Evolutionary conservation across 768 basidiomycete species (phyloP), one percentile per base, ranked within the genome.

Genomic region (Tricholomella constricta): DNA sequence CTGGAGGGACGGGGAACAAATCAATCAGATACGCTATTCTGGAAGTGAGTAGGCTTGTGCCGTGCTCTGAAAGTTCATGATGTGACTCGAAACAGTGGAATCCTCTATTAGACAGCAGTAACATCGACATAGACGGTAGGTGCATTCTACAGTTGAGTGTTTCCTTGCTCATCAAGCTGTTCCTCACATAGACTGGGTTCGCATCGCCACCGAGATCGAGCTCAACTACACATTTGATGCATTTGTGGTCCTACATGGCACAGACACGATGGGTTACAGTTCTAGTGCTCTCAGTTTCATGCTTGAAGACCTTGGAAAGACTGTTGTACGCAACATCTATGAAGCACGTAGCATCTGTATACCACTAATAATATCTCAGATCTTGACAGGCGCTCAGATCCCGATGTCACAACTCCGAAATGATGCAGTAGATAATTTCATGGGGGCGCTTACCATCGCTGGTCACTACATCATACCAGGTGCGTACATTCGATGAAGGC

Each of bases 391-490:
- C 11, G 93, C 94, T 0, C 95, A 97, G 72, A 96, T 98, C 31
- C 92, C 95, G 12, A 74, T 94, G 29, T 93, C 90, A 2, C 89
- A 94, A 64, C 74, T 95, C 41, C 82, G 93, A n/a, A 97, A 95
- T 61, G 94, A 98, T 66, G 93, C 94, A 7, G 85, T 94, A 5
- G 95, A 96, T 60, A 98, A 97, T 66, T 73, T 97, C 9, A 84
- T 97, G 66, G 94, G 92, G 7, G 89, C 92, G 3, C 73, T 98
- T 29, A 85, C 88, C 14, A 87, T 96, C 46, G 94, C 94, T 14
- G 94, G 95, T 1, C 87, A 91, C 62, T 95, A 85, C 63, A 89
- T 89, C 55, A 94, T 98, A 48, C 94, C 95, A 65, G 94, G 91
- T 89, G 71, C 31, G 57, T 37, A 15, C n/a, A 12, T 20, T 29